Conservation (phyloP, 2,329 filamentous ascomycete species). For the Cercospora sp. region DNA sequence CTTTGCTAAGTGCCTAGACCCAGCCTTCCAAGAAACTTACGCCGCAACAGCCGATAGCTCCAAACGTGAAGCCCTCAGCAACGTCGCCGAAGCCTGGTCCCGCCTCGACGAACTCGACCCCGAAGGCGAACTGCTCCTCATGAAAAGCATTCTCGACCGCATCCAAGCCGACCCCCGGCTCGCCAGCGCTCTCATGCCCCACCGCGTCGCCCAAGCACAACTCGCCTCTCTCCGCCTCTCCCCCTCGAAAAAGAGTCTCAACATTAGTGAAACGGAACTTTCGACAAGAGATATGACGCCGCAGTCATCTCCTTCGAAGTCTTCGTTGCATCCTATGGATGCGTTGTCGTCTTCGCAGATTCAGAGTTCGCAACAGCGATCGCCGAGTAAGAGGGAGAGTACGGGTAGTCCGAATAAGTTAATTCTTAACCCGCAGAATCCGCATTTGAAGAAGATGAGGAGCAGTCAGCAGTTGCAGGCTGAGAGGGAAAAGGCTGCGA, state of each 20-base stretch:
- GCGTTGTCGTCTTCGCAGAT: slow-evolving; percentile 9
- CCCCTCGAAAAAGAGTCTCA: slow-evolving; percentile 29
- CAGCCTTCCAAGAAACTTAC: slow-evolving; percentile 79
- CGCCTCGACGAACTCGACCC: slow-evolving; percentile 83
- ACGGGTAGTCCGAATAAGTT: slow-evolving; percentile 58
- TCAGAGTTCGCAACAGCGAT: too few species aligned
- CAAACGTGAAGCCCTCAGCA: slow-evolving; percentile 83
- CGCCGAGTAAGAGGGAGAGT: slow-evolving; percentile 29
- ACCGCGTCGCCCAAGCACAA: slow-evolving; percentile 38
- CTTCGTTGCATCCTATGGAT: slow-evolving; percentile 17
- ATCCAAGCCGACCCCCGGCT: slow-evolving; percentile 70
- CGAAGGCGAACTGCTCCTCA: slow-evolving; percentile 82
- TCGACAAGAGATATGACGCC: slow-evolving; percentile 29
- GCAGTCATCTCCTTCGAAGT: slow-evolving; percentile 33
- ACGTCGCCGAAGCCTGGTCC: slow-evolving; percentile 81
- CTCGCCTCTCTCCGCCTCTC: slow-evolving; percentile 37
- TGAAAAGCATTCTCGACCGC: slow-evolving; percentile 74
- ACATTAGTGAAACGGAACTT: slow-evolving; percentile 25
- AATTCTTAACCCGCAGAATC: slow-evolving; percentile 76
- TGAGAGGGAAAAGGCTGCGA: slow-evolving; percentile 52
- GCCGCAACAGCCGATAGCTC: slow-evolving; percentile 64
- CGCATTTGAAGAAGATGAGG: slow-evolving; percentile 77
- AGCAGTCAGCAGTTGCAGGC: slow-evolving; percentile 39
- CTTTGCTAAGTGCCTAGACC: slow-evolving; percentile 79
- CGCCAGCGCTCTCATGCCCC: slow-evolving; percentile 46